Evolutionary conservation across 257 asterid species (phyloP).

Genomic region (Solanum pinnatisectum): DNA sequence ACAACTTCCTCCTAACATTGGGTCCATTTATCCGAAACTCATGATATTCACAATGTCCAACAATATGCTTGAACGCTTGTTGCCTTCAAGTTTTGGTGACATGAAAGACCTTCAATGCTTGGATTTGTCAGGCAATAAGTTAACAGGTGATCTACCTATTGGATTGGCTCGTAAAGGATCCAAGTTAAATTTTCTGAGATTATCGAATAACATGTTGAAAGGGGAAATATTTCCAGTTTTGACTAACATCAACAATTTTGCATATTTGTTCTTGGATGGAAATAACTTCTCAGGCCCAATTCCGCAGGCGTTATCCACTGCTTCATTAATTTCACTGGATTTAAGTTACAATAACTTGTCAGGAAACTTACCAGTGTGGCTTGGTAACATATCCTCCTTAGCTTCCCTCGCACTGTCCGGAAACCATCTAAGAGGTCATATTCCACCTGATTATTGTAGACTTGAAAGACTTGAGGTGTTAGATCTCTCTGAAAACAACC

Average conservation of each 20-base stretch:
- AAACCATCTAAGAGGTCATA: background rate
- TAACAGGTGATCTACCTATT: background rate
- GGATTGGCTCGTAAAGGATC: background rate
- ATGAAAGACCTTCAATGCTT: background rate
- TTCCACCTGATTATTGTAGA: background rate
- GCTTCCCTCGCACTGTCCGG: background rate
- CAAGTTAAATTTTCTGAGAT: background rate
- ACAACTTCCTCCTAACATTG: background rate
- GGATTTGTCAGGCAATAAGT: constrained; percentile 6
- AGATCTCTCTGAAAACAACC: background rate
- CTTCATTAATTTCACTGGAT: background rate
- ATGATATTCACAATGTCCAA: background rate
- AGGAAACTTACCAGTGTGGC: background rate
- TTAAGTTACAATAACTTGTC: background rate
- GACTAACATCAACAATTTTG: background rate
- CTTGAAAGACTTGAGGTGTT: background rate
- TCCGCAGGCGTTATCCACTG: background rate
- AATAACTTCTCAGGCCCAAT: constrained; percentile 8
- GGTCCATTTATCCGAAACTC: background rate
- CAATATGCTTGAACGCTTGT: background rate
- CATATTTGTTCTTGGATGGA: background rate
- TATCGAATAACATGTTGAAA: background rate
- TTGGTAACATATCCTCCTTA: background rate
- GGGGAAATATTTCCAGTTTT: background rate
- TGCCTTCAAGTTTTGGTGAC: constrained; percentile 5